These are phyloP conservation scores for Russula sp. DNA, from an alignment of 768 basidiomycete genomes.

Conservation along the genomic window DNA sequence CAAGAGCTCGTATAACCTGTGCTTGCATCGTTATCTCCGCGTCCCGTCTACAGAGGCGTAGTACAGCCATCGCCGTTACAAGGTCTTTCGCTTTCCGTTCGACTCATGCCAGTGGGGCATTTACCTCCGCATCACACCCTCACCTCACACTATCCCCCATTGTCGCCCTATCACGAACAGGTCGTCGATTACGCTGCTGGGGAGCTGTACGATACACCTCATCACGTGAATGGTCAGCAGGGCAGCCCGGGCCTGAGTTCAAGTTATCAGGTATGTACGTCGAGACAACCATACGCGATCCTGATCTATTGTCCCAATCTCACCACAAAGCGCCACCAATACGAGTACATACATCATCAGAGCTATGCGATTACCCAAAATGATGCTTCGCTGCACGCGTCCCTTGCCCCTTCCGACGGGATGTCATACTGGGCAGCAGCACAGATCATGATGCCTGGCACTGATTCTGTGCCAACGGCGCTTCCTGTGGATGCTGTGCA, in stretches of 20 bases:
- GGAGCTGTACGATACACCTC: not conserved
- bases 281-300: not conserved
- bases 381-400: not conserved
- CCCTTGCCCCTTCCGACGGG: not conserved
- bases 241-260: no score
- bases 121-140: not conserved
- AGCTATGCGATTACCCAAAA: not conserved
- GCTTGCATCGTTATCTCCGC: not conserved
- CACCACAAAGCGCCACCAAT: constrained; percentile 2
- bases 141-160: not conserved
- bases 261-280: constrained; percentile 12
- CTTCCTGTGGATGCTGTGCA: not conserved
- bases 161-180: not conserved
- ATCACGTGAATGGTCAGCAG: constrained; percentile 8
- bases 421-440: constrained; percentile 8
- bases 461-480: not conserved
- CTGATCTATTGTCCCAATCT: not conserved
- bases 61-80: not conserved
- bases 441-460: not conserved
- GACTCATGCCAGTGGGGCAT: not conserved
- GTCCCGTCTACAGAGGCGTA: not conserved
- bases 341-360: not conserved
- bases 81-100: not conserved
- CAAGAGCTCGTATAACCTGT: not conserved
- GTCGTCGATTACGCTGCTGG: not conserved